Percentiles rank a stretch among this genome's conserved stretches.
Evolutionary conservation across 1,284 basidiomycete species (phyloP).

Genomic region (Sphaerobolus stellatus): DNA sequence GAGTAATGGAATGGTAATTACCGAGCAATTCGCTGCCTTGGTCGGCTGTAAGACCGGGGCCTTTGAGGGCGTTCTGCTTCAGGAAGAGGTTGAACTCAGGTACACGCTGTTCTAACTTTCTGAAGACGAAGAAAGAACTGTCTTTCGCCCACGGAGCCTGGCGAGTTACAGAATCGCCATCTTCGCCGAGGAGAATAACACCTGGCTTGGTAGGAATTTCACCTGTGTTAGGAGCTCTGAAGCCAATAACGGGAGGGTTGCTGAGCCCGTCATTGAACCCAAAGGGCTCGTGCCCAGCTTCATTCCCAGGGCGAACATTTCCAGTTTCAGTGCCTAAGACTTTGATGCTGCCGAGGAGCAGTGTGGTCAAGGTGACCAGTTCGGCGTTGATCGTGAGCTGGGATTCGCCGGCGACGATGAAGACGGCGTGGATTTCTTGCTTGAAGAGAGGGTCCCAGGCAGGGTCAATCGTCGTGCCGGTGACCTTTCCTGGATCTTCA

Average conservation of each 20-base stretch:
- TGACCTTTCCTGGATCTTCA: slow-evolving; percentile 12
- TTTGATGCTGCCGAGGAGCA: slow-evolving; percentile 1
- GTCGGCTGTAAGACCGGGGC: slow-evolving; percentile 13
- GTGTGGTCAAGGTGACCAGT: neutral
- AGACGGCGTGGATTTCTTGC: slow-evolving; percentile 19
- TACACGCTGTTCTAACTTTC: slow-evolving; percentile 34
- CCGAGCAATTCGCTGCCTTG: slow-evolving; percentile 21
- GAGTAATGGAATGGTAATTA: neutral
- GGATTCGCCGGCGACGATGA: slow-evolving; percentile 19
- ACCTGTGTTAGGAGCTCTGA: neutral
- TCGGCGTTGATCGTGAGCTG: neutral
- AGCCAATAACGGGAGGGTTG: neutral
- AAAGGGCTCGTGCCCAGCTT: slow-evolving; percentile 24
- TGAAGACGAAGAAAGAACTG: slow-evolving; percentile 30
- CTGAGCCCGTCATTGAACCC: neutral
- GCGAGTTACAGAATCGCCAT: slow-evolving; percentile 27
- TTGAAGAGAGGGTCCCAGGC: slow-evolving; percentile 20
- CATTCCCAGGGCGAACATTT: slow-evolving; percentile 14
- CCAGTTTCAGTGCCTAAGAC: slow-evolving; percentile 4
- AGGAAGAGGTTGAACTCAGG: slow-evolving; percentile 22
- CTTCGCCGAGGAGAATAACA: slow-evolving; percentile 39
- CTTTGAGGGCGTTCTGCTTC: slow-evolving; percentile 12
- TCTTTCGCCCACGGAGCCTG: neutral
- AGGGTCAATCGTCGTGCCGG: slow-evolving; percentile 16
- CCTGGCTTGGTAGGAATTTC: slow-evolving; percentile 21